Evolutionary conservation across 2,329 filamentous ascomycete genomes (phyloP), one percentile per base, ranked within the genome.

Genomic region (Pseudogymnoascus verrucosus): DNA sequence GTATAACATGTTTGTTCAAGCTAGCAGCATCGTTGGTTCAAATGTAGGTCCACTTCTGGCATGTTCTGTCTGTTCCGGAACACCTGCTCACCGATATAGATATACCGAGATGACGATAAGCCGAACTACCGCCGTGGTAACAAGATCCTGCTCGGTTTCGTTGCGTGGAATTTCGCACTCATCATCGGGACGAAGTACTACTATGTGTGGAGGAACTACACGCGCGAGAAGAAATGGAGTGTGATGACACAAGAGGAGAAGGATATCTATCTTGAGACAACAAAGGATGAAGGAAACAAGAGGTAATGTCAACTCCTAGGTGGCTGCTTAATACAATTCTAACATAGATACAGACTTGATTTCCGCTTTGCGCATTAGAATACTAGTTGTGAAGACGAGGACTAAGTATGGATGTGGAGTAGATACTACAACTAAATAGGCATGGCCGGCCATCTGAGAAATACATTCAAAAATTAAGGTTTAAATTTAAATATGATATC

Each of bases 1-100:
- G 12, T 88, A 88, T 73, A 88, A 88, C 69, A 81, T 82, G 78
- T 77, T 74, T 28, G 76, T 78, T 2, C 79, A 81, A 67, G 74
- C 76, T 0, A 74, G 75, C n/a, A 74, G 72, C 0, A 77, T 81
- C 39, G 77, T 69, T 12, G 64, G 65, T 6, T 64, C 69, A 6
- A 70, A 72, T 14, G 66, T 71, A 61, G 71, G 67, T 66, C 69
- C 21, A 11, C 10, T 7, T 10, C 23, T 28, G 1, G 4, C 21
- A 11, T 19, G 28, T n/a, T 7, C 8, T 16, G 23, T 23, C 4
- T 40, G 4, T 14, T 31, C 16, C 6, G 16, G 31, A 23, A 19
- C 8, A n/a, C n/a, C 34, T 61, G n/a, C 59, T 61, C 4, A 61
- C 59, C 8, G 19, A 19, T 61, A 26, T 37, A 37, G 59, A 61